Base-by-base conservation (phyloP, 805 yeast species). In the Metschnikowia anglica region DNA sequence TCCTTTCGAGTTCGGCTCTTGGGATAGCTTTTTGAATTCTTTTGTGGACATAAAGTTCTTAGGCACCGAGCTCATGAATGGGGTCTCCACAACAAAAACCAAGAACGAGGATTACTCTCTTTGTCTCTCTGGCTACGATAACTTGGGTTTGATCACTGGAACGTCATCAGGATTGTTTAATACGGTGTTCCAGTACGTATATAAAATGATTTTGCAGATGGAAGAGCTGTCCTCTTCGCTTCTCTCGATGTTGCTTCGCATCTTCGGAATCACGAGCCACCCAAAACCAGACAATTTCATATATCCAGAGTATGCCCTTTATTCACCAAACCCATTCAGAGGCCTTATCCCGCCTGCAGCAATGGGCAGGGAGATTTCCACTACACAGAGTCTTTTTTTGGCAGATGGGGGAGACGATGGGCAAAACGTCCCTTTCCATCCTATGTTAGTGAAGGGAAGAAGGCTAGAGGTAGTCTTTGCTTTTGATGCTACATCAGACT, bases 1-100 rank as follows among this genome's bases (percentile, higher is more conserved):
- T 11, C 86, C 86, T 0, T 79, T 60, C 53, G 88, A 82, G 44
- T 81, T 81, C 63, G 88, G 88, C 0, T 78, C 84, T 0, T 82
- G 86, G 85, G 84, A 80, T 48, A 47, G 63, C 11, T 58, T 59
- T 30, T 49, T 75, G 25, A 60, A 67, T 27, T 63, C 77, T 4
- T 82, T 82, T 49, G 63, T 74, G 3, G 68, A 75, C n/a, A 50
- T 75, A 30, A 70, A 68, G 44, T 81, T 72, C 50, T 56, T 82
- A 20, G 88, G 88, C 0, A 65, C 84, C 0, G 41, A 60, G 2
- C 54, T 80, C 8, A 44, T 48, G 19, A 62, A 70, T 34, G 86
- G 86, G 0, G 47, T 43, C 9, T 66, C 81, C 0, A 41, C 48
- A 1, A 49, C 48, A 28, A 53, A 50, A 13, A 44, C 61, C 5